These are phyloP conservation scores for Ilyonectria mors-panacis DNA, from an alignment of 2,329 filamentous ascomycete species.

Conservation along the genomic window DNA sequence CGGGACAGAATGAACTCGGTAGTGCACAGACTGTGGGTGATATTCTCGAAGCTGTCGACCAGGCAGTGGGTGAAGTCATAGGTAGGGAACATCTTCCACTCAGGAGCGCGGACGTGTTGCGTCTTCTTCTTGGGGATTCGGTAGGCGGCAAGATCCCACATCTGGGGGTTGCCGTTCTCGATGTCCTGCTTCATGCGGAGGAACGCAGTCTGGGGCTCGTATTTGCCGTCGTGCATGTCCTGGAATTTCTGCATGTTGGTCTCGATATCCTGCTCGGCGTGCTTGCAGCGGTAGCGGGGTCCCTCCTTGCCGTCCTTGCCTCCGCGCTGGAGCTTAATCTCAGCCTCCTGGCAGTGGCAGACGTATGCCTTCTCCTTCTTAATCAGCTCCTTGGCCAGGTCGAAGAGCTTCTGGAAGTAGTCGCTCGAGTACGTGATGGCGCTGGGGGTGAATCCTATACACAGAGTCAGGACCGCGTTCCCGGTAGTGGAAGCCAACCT, in stretches of 20 bases:
- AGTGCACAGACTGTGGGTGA: constrained; percentile 94
- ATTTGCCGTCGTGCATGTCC: constrained; percentile 92
- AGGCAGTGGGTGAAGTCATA: constrained; percentile 95
- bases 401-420: constrained; percentile 90
- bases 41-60: constrained; percentile 91
- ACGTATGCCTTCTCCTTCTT: constrained; percentile 81
- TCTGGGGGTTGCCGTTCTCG: constrained; percentile 87
- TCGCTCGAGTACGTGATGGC: constrained; percentile 91
- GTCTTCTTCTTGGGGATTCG: constrained; percentile 80
- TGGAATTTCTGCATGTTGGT: constrained; percentile 87
- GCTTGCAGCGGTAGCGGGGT: constrained; percentile 83
- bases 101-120: constrained; percentile 84
- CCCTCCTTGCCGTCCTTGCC: constrained; percentile 76
- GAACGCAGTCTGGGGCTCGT: constrained; percentile 86
- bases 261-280: constrained; percentile 81
- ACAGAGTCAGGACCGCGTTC: constrained; percentile 19
- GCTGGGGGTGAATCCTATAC: constrained; percentile 76
- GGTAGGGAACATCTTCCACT: constrained; percentile 95
- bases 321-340: constrained; percentile 90
- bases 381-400: constrained; percentile 89
- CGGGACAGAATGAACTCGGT: constrained; percentile 90
- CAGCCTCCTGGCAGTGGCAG: constrained; percentile 86
- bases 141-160: constrained; percentile 97
- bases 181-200: constrained; percentile 95
- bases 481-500: not conserved